A percentile compares a stretch with the other conserved stretches of the same genome.
Evolutionary conservation across 176 grass and related monocot species (phyloP).

Genomic region (Raddia distichophylla): DNA sequence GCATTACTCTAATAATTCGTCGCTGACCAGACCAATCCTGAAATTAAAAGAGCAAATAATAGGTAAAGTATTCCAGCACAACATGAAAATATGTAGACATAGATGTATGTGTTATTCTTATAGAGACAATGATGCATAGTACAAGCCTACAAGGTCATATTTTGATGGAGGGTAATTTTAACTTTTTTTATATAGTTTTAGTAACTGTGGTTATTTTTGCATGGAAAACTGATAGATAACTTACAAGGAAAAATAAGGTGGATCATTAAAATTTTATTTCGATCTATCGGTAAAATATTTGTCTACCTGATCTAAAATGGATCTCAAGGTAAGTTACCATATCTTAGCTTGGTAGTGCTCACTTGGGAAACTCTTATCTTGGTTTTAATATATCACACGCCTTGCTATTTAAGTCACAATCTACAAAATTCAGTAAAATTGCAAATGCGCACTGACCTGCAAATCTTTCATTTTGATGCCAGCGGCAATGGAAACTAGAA

Average conservation of each 20-base stretch:
- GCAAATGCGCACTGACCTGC: conserved; percentile 54
- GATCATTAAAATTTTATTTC: background rate
- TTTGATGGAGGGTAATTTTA: background rate
- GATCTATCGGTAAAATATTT: background rate
- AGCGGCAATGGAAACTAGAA: conserved; percentile 94
- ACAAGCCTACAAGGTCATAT: background rate
- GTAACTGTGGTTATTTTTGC: background rate
- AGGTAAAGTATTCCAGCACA: background rate
- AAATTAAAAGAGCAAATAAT: conserved; percentile 11
- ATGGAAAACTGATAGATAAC: background rate
- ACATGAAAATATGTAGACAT: background rate
- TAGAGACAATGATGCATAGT: background rate
- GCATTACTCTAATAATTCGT: conserved; percentile 98
- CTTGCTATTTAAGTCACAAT: background rate
- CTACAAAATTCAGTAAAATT: background rate
- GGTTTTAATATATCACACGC: background rate
- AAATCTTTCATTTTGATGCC: conserved; percentile 96
- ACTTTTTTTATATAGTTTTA: background rate
- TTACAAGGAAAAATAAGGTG: background rate
- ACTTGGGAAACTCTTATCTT: background rate
- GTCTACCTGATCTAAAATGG: background rate
- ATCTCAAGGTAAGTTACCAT: background rate
- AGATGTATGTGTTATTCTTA: background rate
- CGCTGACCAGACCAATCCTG: conserved; percentile 94
- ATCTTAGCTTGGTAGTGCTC: background rate